A percentile compares a stretch with the other conserved stretches of the same genome.
Conservation (phyloP, 148 eudicot genomes). For the Salicornia ramosissima region DNA sequence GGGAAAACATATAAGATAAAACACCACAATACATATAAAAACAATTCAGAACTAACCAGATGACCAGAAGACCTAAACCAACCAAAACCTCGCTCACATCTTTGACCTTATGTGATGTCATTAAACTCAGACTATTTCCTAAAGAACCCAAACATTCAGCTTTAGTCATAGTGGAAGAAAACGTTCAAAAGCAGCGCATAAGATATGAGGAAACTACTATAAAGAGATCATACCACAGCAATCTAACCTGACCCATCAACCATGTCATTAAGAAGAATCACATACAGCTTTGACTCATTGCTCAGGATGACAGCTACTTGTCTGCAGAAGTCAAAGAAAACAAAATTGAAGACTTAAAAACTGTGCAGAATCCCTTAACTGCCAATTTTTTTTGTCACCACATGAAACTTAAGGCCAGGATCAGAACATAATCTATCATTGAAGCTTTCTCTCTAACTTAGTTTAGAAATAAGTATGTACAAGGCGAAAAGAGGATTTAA, state of each 20-base stretch:
- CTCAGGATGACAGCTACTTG: constrained; percentile 54
- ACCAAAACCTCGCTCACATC: constrained; percentile 50
- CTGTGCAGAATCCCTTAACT: neutral
- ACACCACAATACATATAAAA: neutral
- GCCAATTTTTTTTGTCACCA: no score
- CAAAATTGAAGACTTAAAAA: neutral
- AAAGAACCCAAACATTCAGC: constrained; percentile 20
- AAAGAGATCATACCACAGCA: constrained; percentile 53
- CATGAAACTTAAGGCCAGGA: no score
- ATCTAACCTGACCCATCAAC: constrained; percentile 76
- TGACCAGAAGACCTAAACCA: constrained; percentile 60
- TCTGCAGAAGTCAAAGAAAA: constrained; percentile 30
- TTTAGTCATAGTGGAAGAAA: constrained; percentile 16
- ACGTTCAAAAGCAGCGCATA: constrained; percentile 9
- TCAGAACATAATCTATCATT: no score
- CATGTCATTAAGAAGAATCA: constrained; percentile 32
- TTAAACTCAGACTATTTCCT: constrained; percentile 31
- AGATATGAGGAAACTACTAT: constrained; percentile 24
- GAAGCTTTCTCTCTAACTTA: no score
- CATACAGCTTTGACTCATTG: constrained; percentile 54
- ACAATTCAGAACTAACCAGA: constrained; percentile 41
- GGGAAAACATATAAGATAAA: neutral
- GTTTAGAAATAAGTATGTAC: no score
- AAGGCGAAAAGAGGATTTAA: no score
- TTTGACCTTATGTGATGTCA: constrained; percentile 48